Conservation (phyloP, 2,329 filamentous ascomycete species). For the Penicillium sp. region DNA sequence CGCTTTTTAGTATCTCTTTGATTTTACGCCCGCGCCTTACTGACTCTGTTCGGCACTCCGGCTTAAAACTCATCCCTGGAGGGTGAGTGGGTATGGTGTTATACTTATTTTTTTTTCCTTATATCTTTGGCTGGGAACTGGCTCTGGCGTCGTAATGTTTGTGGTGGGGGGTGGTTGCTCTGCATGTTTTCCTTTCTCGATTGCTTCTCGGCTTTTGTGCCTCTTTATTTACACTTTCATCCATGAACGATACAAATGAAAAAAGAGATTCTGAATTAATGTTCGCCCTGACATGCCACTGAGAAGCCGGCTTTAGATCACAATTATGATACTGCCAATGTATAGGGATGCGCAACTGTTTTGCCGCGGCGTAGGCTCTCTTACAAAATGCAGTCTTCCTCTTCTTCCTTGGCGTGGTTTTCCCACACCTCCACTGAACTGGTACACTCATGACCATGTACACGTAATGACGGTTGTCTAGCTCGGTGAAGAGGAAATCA, state of each 20-base stretch:
- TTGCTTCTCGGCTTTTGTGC: slow-evolving; percentile 4
- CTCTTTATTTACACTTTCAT: slow-evolving; percentile 1
- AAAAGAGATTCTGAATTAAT: not conserved
- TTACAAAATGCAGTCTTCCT: not conserved
- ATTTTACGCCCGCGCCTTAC: slow-evolving; percentile 16
- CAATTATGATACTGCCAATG: too few relatives aligned
- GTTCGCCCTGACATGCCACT: not conserved
- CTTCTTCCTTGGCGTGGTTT: not conserved
- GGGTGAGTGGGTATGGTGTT: slow-evolving; percentile 18
- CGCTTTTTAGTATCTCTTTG: slow-evolving; percentile 19
- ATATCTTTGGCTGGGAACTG: slow-evolving; percentile 1
- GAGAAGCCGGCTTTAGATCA: not conserved
- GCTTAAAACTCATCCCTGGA: slow-evolving; percentile 17
- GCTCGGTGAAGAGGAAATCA: slow-evolving; percentile 43
- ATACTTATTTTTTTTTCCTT: not conserved
- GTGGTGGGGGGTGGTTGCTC: not conserved
- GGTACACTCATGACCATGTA: not conserved
- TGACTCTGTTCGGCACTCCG: slow-evolving; percentile 22
- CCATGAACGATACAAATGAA: slow-evolving; percentile 16
- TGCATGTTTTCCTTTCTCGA: not conserved
- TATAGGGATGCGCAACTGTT: too few relatives aligned
- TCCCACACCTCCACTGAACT: not conserved
- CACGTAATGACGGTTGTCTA: slow-evolving; percentile 8
- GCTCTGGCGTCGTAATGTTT: slow-evolving; percentile 19
- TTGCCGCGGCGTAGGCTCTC: not conserved